Conservation (phyloP, 179 eudicot species). For the Dionaea muscipula region DNA sequence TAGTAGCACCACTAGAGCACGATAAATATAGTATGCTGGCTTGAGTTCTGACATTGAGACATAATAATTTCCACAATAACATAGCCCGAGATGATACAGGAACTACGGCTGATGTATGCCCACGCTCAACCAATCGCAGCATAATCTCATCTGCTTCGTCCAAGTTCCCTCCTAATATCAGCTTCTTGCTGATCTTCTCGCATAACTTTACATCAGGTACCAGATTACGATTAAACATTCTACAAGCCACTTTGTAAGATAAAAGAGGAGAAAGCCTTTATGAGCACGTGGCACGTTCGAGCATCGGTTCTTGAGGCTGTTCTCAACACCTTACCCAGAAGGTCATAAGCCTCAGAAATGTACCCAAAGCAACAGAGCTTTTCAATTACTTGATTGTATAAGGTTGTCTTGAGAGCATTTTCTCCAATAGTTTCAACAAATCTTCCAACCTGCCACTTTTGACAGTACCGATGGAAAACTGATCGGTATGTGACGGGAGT, state of each 20-base stretch:
- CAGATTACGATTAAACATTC: conserved; percentile 64
- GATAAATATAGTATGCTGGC: too few relatives aligned
- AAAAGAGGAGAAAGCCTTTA: conserved; percentile 40
- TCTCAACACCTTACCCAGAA: conserved; percentile 47
- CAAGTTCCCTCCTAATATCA: conserved; percentile 32
- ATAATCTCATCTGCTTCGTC: conserved; percentile 62
- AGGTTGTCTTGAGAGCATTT: conserved; percentile 43
- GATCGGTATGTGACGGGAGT: conserved; percentile 62
- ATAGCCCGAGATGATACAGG: neutral
- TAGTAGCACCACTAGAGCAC: too few relatives aligned
- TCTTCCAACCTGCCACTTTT: conserved; percentile 55
- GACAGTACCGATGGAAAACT: conserved; percentile 55
- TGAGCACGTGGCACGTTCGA: conserved; percentile 49
- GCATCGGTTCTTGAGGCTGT: conserved; percentile 54
- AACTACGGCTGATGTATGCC: conserved; percentile 20
- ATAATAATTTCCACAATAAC: too few relatives aligned
- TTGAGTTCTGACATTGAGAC: too few relatives aligned
- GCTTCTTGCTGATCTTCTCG: conserved; percentile 38
- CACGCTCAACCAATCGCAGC: conserved; percentile 58
- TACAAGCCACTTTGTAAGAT: conserved; percentile 62
- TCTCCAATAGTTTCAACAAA: conserved; percentile 46
- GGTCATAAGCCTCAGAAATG: conserved; percentile 43
- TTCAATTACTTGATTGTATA: conserved; percentile 69
- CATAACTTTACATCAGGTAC: conserved; percentile 56
- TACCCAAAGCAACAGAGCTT: conserved; percentile 61